These are phyloP conservation scores for Euryodendron excelsum DNA, from an alignment of 148 eudicot genomes.

Conservation along the genomic window DNA sequence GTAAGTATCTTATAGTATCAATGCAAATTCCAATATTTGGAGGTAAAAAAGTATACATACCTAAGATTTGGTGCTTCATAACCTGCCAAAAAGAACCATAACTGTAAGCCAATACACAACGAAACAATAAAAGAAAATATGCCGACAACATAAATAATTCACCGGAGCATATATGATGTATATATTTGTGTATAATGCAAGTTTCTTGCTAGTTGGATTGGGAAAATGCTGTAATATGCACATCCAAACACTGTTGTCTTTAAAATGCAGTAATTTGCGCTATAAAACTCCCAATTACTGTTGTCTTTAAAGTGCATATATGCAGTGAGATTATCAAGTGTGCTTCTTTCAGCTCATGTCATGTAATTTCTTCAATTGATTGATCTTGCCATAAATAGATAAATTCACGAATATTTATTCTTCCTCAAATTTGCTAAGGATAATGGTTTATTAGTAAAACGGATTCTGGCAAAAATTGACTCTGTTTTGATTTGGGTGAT, in stretches of 20 bases:
- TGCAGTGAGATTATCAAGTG: too few species aligned
- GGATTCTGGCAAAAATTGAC: neutral
- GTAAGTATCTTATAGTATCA: neutral
- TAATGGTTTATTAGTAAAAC: neutral
- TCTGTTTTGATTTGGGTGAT: neutral
- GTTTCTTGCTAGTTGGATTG: neutral
- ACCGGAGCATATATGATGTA: neutral
- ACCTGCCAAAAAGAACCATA: slow-evolving; percentile 39
- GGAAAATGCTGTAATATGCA: neutral
- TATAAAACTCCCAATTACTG: too few species aligned
- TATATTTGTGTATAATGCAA: neutral
- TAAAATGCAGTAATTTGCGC: too few species aligned
- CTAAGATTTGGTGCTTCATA: slow-evolving; percentile 69
- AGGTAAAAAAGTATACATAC: slow-evolving; percentile 25
- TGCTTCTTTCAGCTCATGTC: neutral
- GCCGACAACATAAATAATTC: neutral
- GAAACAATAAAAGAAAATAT: neutral
- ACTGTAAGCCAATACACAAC: slow-evolving; percentile 3
- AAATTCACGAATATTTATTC: too few species aligned
- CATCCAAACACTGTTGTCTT: neutral
- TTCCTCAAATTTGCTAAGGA: neutral
- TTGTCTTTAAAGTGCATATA: too few species aligned
- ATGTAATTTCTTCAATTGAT: neutral
- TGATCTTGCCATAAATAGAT: too few species aligned
- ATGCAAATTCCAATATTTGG: neutral